Evolutionary conservation across 768 basidiomycete genomes (phyloP), one percentile per base, ranked within the genome.

Genomic region (Kwoniella bestiolae): DNA sequence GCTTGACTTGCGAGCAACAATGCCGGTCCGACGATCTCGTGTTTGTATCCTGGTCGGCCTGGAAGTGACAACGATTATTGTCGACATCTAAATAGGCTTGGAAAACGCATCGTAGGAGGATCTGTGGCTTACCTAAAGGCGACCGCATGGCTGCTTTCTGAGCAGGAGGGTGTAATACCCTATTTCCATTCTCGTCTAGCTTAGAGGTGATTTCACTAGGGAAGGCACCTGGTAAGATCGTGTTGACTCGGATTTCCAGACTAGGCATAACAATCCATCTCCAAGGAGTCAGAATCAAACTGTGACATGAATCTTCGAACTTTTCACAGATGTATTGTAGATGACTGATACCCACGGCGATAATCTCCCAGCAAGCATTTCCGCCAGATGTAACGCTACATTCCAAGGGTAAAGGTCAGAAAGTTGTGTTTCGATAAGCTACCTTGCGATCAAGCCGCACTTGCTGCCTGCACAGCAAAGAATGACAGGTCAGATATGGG

Each of bases 1-100:
- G 66, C 75, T 3, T 49, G 49, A 50, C 56, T 61, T 6, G 66
- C 70, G 25, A 76, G 60, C 44, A 76, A 41, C 12, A 76, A 11
- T 23, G 60, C 68, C 25, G 75, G 75, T 32, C 75, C 75, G 16
- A 63, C 72, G 28, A 76, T 76, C 60, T 76, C 75, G 18, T 64
- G 55, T 32, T 61, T 58, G 18, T 53, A n/a, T 28, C 75, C 75
- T 8, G 58, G 63, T 41, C 75, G 65, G 32, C 74, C 73, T 52
- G 18, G 11, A n/a, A n/a, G n/a, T n/a, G n/a, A n/a, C n/a, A n/a
- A n/a, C n/a, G n/a, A n/a, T n/a, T n/a, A n/a, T n/a, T n/a, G n/a
- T n/a, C n/a, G n/a, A n/a, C n/a, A n/a, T n/a, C n/a, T n/a, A n/a
- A n/a, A n/a, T n/a, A n/a, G n/a, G n/a, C n/a, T n/a, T n/a, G n/a